Base-by-base conservation (phyloP, 78 protist genomes). In the Dictyostelium intermedium region DNA sequence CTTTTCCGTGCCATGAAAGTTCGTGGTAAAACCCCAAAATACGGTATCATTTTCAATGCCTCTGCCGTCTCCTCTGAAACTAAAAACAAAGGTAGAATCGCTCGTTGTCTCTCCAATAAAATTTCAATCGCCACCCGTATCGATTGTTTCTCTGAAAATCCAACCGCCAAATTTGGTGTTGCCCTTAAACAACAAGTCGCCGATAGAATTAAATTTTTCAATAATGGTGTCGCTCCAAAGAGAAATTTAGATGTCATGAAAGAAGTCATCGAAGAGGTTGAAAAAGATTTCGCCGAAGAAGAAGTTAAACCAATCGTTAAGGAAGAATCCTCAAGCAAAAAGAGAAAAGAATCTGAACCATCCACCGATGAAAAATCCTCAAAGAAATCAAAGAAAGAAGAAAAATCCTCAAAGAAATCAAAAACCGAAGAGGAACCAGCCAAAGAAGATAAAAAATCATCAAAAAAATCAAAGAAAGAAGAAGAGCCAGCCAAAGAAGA, bases 61-160 rank as follows among this genome's bases (percentile, higher is more conserved):
- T 20, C 98, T 14, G 98, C 98, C 93, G 98, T 99, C 85, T 96
- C 97, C 9, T 98, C 99, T 0, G 80, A 85, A 13, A 85, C 86
- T 23, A 97, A 98, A 96, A 97, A 99, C 98, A 98, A 98, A 92
- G 99, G 99, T 50, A 97, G 99, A 84, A 99, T 99, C 79, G 92
- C 99, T 2, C 96, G 99, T n/a, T 97, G 96, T 92, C 97, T 99
- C 23, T 99, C 99, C 78, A 99, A 99, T 98, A 99, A 99, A 92
- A 91, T 98, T 76, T 60, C 99, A 39, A 91, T 98, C 23, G 99
- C 99, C 32, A 93, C 97, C 11, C 98, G 99, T 37, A 97, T 99
- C 96, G 99, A 99, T 95, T 83, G 95, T 53, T 84, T 92, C 92
- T n/a, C 56, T 70, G 99, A 98, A 11, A 73, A 34, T 43, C 95